phyloP scores from a whole-genome alignment of 805 yeast genomes.

The Kodamaea laetipori region DNA sequence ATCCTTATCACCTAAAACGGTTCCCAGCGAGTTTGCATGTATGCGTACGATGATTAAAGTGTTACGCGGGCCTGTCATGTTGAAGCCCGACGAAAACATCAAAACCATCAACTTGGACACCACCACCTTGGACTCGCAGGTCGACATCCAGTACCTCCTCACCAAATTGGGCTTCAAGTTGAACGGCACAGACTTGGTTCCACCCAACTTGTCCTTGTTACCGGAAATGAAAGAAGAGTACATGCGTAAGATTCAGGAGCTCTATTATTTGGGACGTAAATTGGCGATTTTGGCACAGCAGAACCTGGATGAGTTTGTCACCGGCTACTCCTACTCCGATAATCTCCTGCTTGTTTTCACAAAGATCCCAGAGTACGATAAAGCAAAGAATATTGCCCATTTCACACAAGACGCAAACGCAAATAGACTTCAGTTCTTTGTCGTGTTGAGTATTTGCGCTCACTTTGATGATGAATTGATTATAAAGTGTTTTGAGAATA shows the following conservation, averaged over 20 bases:
- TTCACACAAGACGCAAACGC: slow-evolving; percentile 22
- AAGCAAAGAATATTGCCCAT: slow-evolving; percentile 29
- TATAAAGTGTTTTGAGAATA: slow-evolving; percentile 42
- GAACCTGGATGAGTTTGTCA: slow-evolving; percentile 25
- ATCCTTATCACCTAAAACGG: slow-evolving; percentile 27
- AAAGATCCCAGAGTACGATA: slow-evolving; percentile 41
- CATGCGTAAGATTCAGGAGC: slow-evolving; percentile 55
- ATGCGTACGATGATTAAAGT: slow-evolving; percentile 62
- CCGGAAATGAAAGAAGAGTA: slow-evolving; percentile 49
- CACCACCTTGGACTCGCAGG: slow-evolving; percentile 54
- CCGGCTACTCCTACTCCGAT: slow-evolving; percentile 34
- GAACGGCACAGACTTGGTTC: slow-evolving; percentile 41
- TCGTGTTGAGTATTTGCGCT: slow-evolving; percentile 31
- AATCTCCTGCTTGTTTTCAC: slow-evolving; percentile 35
- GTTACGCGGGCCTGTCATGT: slow-evolving; percentile 63
- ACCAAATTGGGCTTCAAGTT: slow-evolving; percentile 48
- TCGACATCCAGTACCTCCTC: slow-evolving; percentile 56
- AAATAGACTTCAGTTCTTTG: slow-evolving; percentile 28
- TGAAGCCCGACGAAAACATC: slow-evolving; percentile 44
- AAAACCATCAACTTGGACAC: slow-evolving; percentile 59
- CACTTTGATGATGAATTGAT: slow-evolving; percentile 43
- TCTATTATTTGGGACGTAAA: slow-evolving; percentile 39
- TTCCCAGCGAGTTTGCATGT: slow-evolving; percentile 61
- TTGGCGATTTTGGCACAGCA: slow-evolving; percentile 14
- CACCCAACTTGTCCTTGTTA: slow-evolving; percentile 44